These are phyloP conservation scores for Aciculoconidium aculeatum DNA, from an alignment of 805 yeast species.

Conservation along the genomic window DNA sequence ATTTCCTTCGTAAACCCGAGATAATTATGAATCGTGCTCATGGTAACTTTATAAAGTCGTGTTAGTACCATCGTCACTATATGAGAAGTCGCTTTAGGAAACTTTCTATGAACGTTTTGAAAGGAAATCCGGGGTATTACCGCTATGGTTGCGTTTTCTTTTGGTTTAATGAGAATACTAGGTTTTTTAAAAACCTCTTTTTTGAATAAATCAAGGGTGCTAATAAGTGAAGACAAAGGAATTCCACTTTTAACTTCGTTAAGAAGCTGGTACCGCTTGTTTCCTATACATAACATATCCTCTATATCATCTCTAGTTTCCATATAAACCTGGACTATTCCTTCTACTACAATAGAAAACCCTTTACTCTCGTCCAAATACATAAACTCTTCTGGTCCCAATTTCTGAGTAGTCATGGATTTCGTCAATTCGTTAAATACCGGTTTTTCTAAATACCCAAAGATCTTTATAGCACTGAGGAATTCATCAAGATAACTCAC, in stretches of 20 bases:
- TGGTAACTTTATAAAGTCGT: conserved; percentile 81
- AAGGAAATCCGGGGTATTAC: conserved; percentile 87
- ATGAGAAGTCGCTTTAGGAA: conserved; percentile 88
- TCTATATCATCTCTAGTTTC: conserved; percentile 25
- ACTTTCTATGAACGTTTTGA: conserved; percentile 59
- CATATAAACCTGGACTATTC: conserved; percentile 73
- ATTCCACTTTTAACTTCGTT: conserved; percentile 79
- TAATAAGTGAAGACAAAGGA: conserved; percentile 77
- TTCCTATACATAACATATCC: conserved; percentile 46
- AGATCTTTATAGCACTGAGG: conserved; percentile 82
- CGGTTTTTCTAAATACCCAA: conserved; percentile 85
- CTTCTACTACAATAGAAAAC: conserved; percentile 89
- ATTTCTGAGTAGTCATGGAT: conserved; percentile 82
- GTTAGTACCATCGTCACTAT: conserved; percentile 90
- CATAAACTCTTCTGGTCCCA: conserved; percentile 71
- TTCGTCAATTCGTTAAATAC: conserved; percentile 91
- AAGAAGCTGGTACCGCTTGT: conserved; percentile 62
- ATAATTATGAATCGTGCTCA: conserved; percentile 84
- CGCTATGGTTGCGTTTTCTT: conserved; percentile 67
- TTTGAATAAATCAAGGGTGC: conserved; percentile 69
- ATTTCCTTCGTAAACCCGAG: conserved; percentile 80
- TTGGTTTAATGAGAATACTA: conserved; percentile 67
- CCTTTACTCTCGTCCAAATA: conserved; percentile 72
- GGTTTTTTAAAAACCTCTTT: conserved; percentile 14
- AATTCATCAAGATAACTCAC: conserved; percentile 83